Percentiles rank a stretch among this genome's conserved stretches.
phyloP scores from a whole-genome alignment of 805 yeast genomes.

The Teunomyces cretensis region DNA sequence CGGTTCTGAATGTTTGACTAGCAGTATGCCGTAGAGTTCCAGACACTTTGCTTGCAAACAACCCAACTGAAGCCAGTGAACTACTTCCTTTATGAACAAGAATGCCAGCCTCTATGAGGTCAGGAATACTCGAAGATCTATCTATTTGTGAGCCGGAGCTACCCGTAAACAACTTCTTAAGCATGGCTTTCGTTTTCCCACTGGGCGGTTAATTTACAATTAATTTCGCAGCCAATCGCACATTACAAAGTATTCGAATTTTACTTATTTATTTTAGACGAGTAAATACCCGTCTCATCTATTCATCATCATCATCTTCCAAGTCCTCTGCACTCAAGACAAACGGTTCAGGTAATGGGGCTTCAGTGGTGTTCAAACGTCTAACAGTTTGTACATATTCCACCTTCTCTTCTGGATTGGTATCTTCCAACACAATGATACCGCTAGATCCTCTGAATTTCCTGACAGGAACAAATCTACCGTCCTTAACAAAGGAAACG shows the following conservation, averaged over 20 bases:
- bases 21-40: not conserved
- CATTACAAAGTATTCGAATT: not conserved
- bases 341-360: conserved; percentile 72
- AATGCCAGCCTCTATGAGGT: not conserved
- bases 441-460: conserved; percentile 70
- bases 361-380: conserved; percentile 70
- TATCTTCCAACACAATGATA: conserved; percentile 68
- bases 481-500: conserved; percentile 69
- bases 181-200: not conserved
- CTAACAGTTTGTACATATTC: conserved; percentile 80
- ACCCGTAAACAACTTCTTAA: not conserved
- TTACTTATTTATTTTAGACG: not conserved
- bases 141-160: not conserved
- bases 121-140: not conserved
- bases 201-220: not conserved
- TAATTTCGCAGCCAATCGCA: conserved; percentile 1
- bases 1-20: not conserved
- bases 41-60: not conserved
- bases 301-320: conserved; percentile 30
- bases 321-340: conserved; percentile 57
- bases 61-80: not conserved
- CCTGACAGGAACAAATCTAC: conserved; percentile 78
- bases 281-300: not conserved
- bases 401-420: conserved; percentile 56
- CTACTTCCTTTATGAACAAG: not conserved